A percentile compares a stretch with the other conserved stretches of the same genome.
Evolutionary conservation across 805 yeast species (phyloP).

Genomic region (Saccharomyces jurei): DNA sequence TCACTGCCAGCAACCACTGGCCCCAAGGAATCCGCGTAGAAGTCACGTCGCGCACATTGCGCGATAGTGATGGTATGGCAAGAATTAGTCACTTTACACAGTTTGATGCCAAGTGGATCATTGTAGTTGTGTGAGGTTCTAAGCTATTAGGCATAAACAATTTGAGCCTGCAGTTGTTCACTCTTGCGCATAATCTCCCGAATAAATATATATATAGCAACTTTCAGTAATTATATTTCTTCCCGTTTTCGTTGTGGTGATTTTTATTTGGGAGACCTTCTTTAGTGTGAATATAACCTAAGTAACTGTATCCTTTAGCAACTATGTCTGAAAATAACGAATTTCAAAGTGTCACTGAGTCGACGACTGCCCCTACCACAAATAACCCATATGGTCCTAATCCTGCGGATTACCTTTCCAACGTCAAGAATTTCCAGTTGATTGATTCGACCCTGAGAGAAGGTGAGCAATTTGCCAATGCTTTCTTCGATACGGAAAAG

Average conservation of each 20-base stretch:
- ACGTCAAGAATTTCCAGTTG: conserved; percentile 79
- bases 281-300: neutral
- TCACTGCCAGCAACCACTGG: neutral
- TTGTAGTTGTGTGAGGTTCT: neutral
- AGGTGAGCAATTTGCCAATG: conserved; percentile 98
- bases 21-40: neutral
- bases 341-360: conserved; percentile 12
- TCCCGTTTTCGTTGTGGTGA: neutral
- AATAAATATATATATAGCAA: neutral
- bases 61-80: neutral
- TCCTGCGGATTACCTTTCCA: conserved; percentile 84
- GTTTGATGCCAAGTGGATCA: neutral
- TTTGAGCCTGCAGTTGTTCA: neutral
- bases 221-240: neutral
- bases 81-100: neutral
- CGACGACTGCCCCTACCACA: conserved; percentile 6
- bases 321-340: conserved; percentile 3
- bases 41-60: neutral
- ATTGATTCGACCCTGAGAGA: conserved; percentile 95
- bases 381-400: conserved; percentile 90
- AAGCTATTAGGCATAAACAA: neutral
- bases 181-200: neutral
- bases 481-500: conserved; percentile 89
- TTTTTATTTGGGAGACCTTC: neutral
- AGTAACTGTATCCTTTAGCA: neutral